phyloP scores from a whole-genome alignment of 2,329 filamentous ascomycete genomes.

The Alternaria arborescens region DNA sequence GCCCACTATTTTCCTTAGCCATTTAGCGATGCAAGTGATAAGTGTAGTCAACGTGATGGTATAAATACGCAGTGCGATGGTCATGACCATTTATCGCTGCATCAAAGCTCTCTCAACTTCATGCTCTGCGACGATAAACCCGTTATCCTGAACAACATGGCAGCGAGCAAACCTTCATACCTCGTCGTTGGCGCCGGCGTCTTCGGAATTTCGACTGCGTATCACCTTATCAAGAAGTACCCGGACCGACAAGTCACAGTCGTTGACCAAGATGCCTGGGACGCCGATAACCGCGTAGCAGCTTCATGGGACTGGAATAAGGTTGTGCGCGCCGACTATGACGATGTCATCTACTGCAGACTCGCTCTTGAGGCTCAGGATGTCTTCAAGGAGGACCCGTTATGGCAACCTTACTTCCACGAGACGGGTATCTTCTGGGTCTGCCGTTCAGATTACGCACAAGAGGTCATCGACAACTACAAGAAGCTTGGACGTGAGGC shows the following conservation, averaged over 20 bases:
- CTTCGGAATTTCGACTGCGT: constrained; percentile 51
- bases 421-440: constrained; percentile 61
- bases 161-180: constrained; percentile 41
- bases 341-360: constrained; percentile 68
- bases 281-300: constrained; percentile 54
- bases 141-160: constrained; percentile 34
- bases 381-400: constrained; percentile 65
- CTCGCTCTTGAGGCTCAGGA: constrained; percentile 73
- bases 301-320: constrained; percentile 80
- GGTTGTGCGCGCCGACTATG: constrained; percentile 74
- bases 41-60: constrained; percentile 18
- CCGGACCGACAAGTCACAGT: constrained; percentile 53
- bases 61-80: constrained; percentile 25
- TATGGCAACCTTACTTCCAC: constrained; percentile 64
- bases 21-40: constrained; percentile 13
- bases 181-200: constrained; percentile 50
- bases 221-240: constrained; percentile 53
- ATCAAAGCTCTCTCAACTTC: constrained; percentile 16
- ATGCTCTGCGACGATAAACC: constrained; percentile 26
- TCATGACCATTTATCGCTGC: constrained; percentile 16
- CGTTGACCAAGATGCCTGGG: constrained; percentile 49
- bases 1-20: constrained; percentile 24
- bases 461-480: constrained; percentile 60
- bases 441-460: constrained; percentile 54
- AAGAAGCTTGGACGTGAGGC: constrained; percentile 59